Evolutionary conservation across 306 rosid species (phyloP).

Genomic region (Malus sylvestris): DNA sequence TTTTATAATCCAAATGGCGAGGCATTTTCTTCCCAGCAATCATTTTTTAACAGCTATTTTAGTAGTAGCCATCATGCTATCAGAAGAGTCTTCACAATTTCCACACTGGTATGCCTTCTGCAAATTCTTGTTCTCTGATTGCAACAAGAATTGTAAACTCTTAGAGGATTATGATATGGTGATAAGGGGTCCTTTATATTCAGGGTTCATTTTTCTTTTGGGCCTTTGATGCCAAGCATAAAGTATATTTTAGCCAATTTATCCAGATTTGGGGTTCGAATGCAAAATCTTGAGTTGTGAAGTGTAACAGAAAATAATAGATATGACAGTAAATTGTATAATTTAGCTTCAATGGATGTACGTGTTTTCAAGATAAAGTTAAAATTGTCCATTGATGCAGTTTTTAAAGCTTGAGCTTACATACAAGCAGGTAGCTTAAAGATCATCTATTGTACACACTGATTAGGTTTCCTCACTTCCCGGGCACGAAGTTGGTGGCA

Average conservation of each 20-base stretch:
- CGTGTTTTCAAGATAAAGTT: neutral
- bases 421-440: neutral
- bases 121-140: neutral
- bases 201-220: neutral
- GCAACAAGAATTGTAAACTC: neutral
- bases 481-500: conserved; percentile 30
- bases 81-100: neutral
- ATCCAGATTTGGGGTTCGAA: neutral
- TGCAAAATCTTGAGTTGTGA: neutral
- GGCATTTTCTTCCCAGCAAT: too few species aligned
- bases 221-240: neutral
- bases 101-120: neutral
- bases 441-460: neutral
- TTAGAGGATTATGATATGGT: neutral
- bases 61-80: neutral
- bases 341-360: neutral
- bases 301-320: neutral
- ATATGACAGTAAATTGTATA: neutral
- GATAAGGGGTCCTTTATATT: neutral
- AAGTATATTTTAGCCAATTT: neutral
- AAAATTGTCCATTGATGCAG: neutral
- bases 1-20: neutral
- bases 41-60: neutral
- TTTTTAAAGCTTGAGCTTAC: neutral
- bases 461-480: conserved; percentile 20